Base-by-base conservation (phyloP, 768 basidiomycete genomes). In the Trametopsis cervina region DNA sequence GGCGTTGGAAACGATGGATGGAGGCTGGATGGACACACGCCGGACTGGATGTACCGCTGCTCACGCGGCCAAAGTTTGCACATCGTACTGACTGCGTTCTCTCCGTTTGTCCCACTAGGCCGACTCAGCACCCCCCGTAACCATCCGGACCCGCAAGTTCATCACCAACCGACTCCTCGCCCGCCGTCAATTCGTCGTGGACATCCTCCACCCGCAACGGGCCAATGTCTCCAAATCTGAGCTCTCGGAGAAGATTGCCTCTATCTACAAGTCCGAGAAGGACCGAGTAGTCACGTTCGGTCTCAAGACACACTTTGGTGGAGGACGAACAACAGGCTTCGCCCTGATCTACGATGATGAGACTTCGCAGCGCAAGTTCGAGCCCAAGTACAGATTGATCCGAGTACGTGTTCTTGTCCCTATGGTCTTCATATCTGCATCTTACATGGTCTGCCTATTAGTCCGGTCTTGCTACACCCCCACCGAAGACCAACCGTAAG, bases 61-160 rank as follows among this genome's bases (percentile, higher is more conserved):
- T 52, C 51, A 54, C 40, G 42, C 40, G 51, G n/a, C 38, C 45
- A 15, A 22, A 20, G 18, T 36, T 49, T 12, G 29, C 45, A 42
- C 43, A 17, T 49, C 21, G 38, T 41, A 49, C 57, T 55, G 42
- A 59, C 37, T 47, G 6, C 54, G 22, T 26, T 47, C 10, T 41
- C 52, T 56, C 48, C 56, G 43, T 52, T 55, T 63, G 18, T n/a
- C n/a, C n/a, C 40, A 35, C 33, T 59, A 89, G 87, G 78, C 86
- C 72, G 88, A 88, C 67, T 74, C 67, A 66, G 75, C 81, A 68
- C 79, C 89, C 67, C 84, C 94, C 51, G 78, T 99, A 59, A 99
- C 96, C 57, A 78, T 99, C 66, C 90, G 96, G 62, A 96, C 96
- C 47, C 89, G 94, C 69, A 97, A 99, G 78, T 98, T 98, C 77